Base-by-base conservation (phyloP, 75 land plant genomes). In the Selaginella moellendorffii region DNA sequence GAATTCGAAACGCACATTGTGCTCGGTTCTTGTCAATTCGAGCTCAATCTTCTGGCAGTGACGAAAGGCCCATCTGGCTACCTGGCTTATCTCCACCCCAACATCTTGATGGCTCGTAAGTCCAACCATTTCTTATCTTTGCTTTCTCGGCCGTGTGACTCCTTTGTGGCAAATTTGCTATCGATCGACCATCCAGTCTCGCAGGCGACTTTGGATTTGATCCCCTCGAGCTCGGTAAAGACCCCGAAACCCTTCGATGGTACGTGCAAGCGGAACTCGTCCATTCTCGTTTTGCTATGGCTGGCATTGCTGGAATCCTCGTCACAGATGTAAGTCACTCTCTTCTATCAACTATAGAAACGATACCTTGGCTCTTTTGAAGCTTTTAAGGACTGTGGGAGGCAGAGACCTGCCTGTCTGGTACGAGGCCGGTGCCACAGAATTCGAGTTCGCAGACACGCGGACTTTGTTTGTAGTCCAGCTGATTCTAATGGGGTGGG, bases 181-280 rank as follows among this genome's bases (percentile, higher is more conserved):
- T 54, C 12, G 42, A 18, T 14, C 0, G 62, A 26, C 21, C 52
- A 54, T 60, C 53, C 71, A 88, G 95, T 26, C 72, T 85, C 30
- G 66, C 79, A 69, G 96, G 96, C 8, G 96, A 89, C 73, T 85
- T 52, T 72, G 96, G 96, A 22, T 89, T 89, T 59, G 96, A 89
- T 53, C 96, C 96, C 9, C 73, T 89, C 64, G 89, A 78, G 31
- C 86, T 89, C 19, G 96, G 90, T 9, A 81, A 79, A 71, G 86
- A 89, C 21, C 96, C 96, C 10, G 73, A 79, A 62, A 67, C 62
- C 61, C 66, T 89, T 54, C 79, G 52, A 72, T 89, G 96, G 96
- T 89, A 85, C 58, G 86, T 89, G 12, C 96, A 89, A 67, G 96
- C 96, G 17, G 96, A 89, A 72, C 82, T 89, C 19, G 82, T 89